These are phyloP conservation scores for Balansia obtecta DNA, from an alignment of 2,329 filamentous ascomycete genomes.

Conservation along the genomic window DNA sequence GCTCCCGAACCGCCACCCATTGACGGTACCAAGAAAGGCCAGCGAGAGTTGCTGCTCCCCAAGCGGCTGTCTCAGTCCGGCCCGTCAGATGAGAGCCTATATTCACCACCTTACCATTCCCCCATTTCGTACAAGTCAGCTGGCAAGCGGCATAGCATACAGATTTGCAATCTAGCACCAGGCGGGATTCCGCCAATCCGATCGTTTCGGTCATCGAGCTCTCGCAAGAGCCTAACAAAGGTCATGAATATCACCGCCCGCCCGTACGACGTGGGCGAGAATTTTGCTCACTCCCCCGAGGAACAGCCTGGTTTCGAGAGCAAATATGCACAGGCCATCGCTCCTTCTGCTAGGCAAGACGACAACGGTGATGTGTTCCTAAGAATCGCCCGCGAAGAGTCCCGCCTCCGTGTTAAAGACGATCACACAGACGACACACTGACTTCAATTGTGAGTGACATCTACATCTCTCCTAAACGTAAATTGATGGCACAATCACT, in stretches of 20 bases:
- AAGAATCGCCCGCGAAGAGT: slow-evolving; percentile 43
- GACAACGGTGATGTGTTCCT: slow-evolving; percentile 48
- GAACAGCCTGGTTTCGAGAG: slow-evolving; percentile 41
- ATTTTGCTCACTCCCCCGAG: slow-evolving; percentile 30
- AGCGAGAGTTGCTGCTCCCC: slow-evolving; percentile 34
- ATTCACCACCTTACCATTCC: slow-evolving; percentile 26
- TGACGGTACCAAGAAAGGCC: slow-evolving; percentile 21
- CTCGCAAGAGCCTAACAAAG: slow-evolving; percentile 39
- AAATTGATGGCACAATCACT: slow-evolving; percentile 1
- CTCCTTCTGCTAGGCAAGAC: slow-evolving; percentile 19
- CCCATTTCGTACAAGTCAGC: slow-evolving; percentile 39
- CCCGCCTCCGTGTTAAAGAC: slow-evolving; percentile 25
- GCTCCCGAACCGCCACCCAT: slow-evolving; percentile 12
- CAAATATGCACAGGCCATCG: slow-evolving; percentile 5
- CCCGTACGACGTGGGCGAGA: slow-evolving; percentile 31
- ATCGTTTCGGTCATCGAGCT: slow-evolving; percentile 42
- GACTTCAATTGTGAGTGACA: slow-evolving; percentile 34
- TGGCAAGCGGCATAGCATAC: slow-evolving; percentile 17
- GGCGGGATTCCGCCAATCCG: slow-evolving; percentile 41
- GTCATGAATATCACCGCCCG: slow-evolving; percentile 38
- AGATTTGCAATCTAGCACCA: slow-evolving; percentile 20
- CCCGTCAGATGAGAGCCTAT: slow-evolving; percentile 35
- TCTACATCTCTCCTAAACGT: background rate
- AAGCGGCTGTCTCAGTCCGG: slow-evolving; percentile 27
- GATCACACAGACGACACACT: slow-evolving; percentile 21